These are phyloP conservation scores for Oenanthe sinensis DNA, from an alignment of 129 eudicot species.

Conservation along the genomic window DNA sequence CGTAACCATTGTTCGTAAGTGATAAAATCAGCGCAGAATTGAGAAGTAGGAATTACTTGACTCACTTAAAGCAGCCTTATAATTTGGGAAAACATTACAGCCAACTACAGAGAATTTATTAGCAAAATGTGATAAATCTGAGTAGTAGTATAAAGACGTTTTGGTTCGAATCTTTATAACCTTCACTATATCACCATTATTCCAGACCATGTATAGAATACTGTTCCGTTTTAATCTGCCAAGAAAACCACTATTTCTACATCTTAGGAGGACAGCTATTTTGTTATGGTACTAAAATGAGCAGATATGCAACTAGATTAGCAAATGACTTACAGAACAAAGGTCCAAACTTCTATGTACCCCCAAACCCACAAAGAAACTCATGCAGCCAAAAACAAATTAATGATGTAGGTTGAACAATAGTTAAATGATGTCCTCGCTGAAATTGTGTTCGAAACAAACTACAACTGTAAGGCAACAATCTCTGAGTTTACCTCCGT, in stretches of 20 bases:
- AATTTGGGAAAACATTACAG: neutral
- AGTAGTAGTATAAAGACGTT: neutral
- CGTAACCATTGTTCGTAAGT: neutral
- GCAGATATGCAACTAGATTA: neutral
- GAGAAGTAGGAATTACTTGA: neutral
- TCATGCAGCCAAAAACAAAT: neutral
- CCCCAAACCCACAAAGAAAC: neutral
- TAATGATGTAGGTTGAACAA: neutral
- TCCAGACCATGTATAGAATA: neutral
- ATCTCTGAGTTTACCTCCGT: conserved; percentile 43
- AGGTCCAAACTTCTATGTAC: neutral
- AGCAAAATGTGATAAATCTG: neutral
- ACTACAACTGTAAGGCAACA: conserved; percentile 3
- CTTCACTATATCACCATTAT: neutral
- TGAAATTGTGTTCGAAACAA: neutral
- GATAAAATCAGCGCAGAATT: neutral
- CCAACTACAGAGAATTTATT: neutral
- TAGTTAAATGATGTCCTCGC: neutral
- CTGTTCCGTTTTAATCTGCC: neutral
- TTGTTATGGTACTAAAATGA: no score
- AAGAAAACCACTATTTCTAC: neutral
- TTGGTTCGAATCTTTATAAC: neutral
- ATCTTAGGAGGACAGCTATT: neutral
- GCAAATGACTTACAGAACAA: neutral
- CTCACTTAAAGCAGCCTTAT: neutral